phyloP scores from a whole-genome alignment of 2,329 filamentous ascomycete genomes.

The Didymella glomerata region DNA sequence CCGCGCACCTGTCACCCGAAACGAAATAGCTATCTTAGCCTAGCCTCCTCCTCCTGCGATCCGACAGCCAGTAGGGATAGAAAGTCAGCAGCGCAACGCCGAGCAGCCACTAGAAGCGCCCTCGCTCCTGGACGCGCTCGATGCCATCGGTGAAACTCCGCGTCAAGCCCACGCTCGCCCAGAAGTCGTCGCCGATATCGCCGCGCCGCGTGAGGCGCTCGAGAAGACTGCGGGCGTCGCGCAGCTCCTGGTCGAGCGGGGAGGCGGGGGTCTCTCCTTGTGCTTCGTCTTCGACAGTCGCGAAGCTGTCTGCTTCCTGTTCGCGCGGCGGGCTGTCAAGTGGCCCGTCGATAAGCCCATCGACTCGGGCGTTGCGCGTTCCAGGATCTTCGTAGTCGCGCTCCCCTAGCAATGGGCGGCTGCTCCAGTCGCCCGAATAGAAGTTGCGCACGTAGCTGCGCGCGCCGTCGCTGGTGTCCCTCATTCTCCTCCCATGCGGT shows the following conservation, averaged over 20 bases:
- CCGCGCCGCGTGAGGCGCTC: constrained; percentile 73
- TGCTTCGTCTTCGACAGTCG: constrained; percentile 32
- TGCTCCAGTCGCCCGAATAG: constrained; percentile 25
- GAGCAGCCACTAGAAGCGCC: constrained; percentile 34
- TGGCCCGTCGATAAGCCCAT: constrained; percentile 28
- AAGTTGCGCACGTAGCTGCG: constrained; percentile 42
- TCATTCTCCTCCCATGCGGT: constrained; percentile 41
- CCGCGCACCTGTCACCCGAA: constrained; percentile 9
- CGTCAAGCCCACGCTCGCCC: constrained; percentile 61
- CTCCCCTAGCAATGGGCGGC: constrained; percentile 2
- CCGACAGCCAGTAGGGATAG: constrained; percentile 1
- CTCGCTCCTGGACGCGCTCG: constrained; percentile 46
- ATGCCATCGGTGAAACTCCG: constrained; percentile 47
- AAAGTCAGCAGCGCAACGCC: background rate
- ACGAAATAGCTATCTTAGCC: background rate
- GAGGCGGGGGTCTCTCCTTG: background rate
- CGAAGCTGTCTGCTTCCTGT: constrained; percentile 15
- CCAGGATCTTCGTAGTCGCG: constrained; percentile 10
- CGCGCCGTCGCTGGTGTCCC: constrained; percentile 40
- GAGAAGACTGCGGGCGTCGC: constrained; percentile 76
- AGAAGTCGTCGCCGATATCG: constrained; percentile 85
- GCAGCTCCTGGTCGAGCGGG: constrained; percentile 55
- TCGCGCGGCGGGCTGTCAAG: constrained; percentile 3
- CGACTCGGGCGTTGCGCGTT: background rate
- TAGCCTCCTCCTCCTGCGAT: background rate